These are phyloP conservation scores for Boletellus dicymbophilus DNA, from an alignment of 1,284 basidiomycete genomes.

Conservation along the genomic window DNA sequence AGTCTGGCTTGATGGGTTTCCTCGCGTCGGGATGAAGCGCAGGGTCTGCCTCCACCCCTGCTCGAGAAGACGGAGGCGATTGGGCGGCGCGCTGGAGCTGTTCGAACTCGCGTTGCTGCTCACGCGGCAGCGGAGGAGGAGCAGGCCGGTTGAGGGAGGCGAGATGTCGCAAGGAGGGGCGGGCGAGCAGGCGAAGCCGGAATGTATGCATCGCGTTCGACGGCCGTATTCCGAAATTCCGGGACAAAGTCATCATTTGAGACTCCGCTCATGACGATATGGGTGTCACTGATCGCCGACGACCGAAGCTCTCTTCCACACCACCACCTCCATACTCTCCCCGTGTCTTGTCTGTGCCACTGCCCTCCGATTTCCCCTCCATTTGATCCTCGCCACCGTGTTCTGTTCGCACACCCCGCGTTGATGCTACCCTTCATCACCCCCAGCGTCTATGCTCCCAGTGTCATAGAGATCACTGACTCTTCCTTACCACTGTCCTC, in stretches of 20 bases:
- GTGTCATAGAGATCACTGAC: constrained; percentile 33
- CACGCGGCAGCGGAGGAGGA: constrained; percentile 69
- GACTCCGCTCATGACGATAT: neutral
- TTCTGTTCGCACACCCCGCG: neutral
- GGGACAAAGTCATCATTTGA: too few species aligned
- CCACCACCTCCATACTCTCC: too few species aligned
- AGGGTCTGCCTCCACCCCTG: constrained; percentile 40
- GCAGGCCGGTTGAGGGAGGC: constrained; percentile 55
- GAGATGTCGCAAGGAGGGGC: constrained; percentile 19
- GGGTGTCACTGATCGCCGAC: neutral
- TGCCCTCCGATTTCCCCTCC: too few species aligned
- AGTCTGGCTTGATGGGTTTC: constrained; percentile 57
- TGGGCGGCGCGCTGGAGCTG: constrained; percentile 65
- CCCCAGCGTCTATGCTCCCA: constrained; percentile 17
- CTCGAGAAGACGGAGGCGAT: constrained; percentile 20
- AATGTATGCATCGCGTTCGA: constrained; percentile 3
- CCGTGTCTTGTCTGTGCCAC: too few species aligned
- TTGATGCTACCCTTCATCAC: constrained; percentile 27
- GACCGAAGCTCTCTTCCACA: too few species aligned
- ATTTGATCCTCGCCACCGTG: too few species aligned
- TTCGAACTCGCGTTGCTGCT: constrained; percentile 77
- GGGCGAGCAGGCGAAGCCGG: constrained; percentile 2
- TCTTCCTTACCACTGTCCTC: too few species aligned
- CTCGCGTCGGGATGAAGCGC: constrained; percentile 71
- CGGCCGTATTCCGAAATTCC: too few species aligned